These are phyloP conservation scores for Syncephalastrum monosporum DNA, from an alignment of 371 early-diverging fungal species.

Conservation along the genomic window DNA sequence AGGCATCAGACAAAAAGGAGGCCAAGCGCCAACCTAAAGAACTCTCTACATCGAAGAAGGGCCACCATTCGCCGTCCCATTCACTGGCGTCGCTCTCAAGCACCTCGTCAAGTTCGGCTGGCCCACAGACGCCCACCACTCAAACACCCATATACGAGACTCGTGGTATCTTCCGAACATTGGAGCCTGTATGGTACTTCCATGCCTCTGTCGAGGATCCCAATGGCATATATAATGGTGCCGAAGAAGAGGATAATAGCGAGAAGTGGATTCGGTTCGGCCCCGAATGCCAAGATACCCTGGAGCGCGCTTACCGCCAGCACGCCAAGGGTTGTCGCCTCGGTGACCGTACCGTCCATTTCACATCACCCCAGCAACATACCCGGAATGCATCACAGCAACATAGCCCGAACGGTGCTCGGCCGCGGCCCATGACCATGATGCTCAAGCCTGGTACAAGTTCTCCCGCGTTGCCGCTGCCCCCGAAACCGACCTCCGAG, in stretches of 20 bases:
- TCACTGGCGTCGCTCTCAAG: slow-evolving; percentile 30
- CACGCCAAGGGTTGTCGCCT: slow-evolving; percentile 20
- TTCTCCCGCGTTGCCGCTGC: neutral
- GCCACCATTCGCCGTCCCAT: too few species aligned
- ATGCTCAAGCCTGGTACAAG: neutral
- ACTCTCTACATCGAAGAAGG: too few species aligned
- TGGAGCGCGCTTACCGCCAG: slow-evolving; percentile 20
- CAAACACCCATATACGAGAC: slow-evolving; percentile 19
- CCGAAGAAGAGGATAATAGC: neutral
- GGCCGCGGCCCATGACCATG: slow-evolving; percentile 7
- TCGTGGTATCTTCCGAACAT: slow-evolving; percentile 44
- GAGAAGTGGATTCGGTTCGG: slow-evolving; percentile 32
- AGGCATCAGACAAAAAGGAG: too few species aligned
- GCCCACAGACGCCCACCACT: slow-evolving; percentile 27
- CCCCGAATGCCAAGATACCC: slow-evolving; percentile 18
- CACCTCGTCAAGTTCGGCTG: slow-evolving; percentile 14
- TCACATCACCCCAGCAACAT: slow-evolving; percentile 7
- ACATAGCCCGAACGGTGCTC: neutral
- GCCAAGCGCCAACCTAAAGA: too few species aligned
- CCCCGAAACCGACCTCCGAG: neutral
- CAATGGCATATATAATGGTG: too few species aligned
- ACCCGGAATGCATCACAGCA: slow-evolving; percentile 12
- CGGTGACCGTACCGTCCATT: slow-evolving; percentile 2
- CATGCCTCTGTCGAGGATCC: slow-evolving; percentile 10
- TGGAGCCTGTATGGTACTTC: slow-evolving; percentile 45